Conservation (phyloP, 2,329 filamentous ascomycete genomes). For the Colletotrichum cuscutae region DNA sequence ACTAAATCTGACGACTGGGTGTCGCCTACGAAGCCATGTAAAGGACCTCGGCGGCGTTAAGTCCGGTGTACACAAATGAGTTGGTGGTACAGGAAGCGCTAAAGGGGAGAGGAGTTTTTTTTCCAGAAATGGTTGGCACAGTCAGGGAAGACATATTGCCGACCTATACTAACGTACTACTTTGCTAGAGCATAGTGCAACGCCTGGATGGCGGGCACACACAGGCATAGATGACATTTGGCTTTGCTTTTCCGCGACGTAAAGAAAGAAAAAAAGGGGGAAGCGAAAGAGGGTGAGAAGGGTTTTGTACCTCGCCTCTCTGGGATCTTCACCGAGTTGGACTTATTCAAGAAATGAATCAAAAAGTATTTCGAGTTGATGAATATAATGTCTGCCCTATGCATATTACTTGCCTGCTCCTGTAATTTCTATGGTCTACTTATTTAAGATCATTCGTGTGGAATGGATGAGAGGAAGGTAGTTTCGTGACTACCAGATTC, state of each 20-base stretch:
- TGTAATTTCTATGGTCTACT: not conserved
- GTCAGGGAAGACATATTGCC: conserved; percentile 4
- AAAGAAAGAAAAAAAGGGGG: not conserved
- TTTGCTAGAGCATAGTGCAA: conserved; percentile 25
- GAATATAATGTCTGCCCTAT: not conserved
- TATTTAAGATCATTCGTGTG: not conserved
- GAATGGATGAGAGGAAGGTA: no score
- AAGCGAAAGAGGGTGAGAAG: conserved; percentile 1
- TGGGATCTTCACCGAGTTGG: conserved; percentile 16
- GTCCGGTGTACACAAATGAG: conserved; percentile 1
- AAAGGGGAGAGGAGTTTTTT: conserved; percentile 8
- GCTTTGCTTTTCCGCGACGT: conserved; percentile 5
- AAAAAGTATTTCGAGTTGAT: conserved; percentile 6
- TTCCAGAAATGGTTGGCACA: not conserved
- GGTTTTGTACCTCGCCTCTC: not conserved
- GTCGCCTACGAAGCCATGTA: not conserved
- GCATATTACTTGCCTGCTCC: not conserved
- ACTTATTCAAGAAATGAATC: conserved; percentile 27
- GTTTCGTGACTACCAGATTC: no score
- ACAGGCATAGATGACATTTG: conserved; percentile 30
- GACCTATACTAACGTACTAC: conserved; percentile 10
- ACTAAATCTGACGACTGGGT: conserved; percentile 43
- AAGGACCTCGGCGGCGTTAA: not conserved
- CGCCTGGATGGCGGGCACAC: conserved; percentile 29
- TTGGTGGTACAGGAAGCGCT: not conserved